Conservation (phyloP, 306 rosid species). For the Benincasa hispida region DNA sequence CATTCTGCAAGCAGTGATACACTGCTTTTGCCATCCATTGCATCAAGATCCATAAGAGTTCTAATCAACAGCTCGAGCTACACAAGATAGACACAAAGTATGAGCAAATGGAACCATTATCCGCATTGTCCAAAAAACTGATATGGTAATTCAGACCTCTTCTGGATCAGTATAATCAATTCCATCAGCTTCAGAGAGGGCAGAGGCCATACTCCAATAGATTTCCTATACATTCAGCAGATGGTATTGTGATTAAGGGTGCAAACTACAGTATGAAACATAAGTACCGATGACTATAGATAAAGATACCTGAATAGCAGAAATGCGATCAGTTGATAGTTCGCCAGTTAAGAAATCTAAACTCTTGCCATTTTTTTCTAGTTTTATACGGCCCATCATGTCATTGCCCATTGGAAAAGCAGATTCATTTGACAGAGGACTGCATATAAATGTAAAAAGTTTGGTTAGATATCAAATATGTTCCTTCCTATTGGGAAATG, state of each 20-base stretch:
- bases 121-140: background rate
- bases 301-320: constrained; percentile 63
- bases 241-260: constrained; percentile 1
- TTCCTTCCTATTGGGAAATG: background rate
- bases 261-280: background rate
- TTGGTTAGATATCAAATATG: background rate
- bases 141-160: constrained; percentile 44
- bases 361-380: constrained; percentile 61
- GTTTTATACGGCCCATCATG: constrained; percentile 34
- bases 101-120: constrained; percentile 8
- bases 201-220: constrained; percentile 89
- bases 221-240: constrained; percentile 47
- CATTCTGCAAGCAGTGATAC: constrained; percentile 75
- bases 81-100: constrained; percentile 11
- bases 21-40: constrained; percentile 91
- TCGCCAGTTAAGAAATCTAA: constrained; percentile 59
- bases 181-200: constrained; percentile 93
- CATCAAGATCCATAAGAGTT: constrained; percentile 89
- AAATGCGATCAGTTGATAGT: constrained; percentile 51
- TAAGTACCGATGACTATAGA: background rate
- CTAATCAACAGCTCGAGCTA: constrained; percentile 88
- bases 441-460: constrained; percentile 28
- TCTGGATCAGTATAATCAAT: constrained; percentile 91
- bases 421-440: constrained; percentile 37
- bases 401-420: constrained; percentile 32